These are phyloP conservation scores for Hypoxylon perforatum DNA, from an alignment of 495 filamentous ascomycete genomes.

Conservation along the genomic window DNA sequence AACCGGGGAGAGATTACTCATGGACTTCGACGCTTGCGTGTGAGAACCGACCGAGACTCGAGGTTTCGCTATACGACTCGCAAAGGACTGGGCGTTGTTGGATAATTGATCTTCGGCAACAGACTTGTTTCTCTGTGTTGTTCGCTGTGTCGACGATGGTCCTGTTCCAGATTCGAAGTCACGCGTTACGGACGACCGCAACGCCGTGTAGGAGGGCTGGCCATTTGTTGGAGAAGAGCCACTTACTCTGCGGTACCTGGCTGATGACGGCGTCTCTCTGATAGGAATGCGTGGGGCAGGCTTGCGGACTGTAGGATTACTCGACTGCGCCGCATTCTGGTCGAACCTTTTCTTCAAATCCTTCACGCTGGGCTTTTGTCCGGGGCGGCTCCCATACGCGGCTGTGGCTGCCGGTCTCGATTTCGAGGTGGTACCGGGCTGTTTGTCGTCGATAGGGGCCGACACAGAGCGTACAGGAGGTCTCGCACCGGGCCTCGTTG, in stretches of 20 bases:
- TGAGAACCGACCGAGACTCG: slow-evolving; percentile 51
- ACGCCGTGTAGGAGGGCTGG: slow-evolving; percentile 47
- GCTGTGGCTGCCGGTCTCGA: slow-evolving; percentile 44
- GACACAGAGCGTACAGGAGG: slow-evolving; percentile 59
- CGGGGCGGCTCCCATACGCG: slow-evolving; percentile 37
- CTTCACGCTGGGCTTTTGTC: slow-evolving; percentile 61
- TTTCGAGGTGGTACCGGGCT: slow-evolving; percentile 41
- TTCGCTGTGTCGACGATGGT: slow-evolving; percentile 41
- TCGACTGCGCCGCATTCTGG: slow-evolving; percentile 46
- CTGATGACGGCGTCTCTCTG: slow-evolving; percentile 45
- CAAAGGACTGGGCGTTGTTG: slow-evolving; percentile 62
- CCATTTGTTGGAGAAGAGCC: slow-evolving; percentile 46
- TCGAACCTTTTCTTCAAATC: slow-evolving; percentile 67
- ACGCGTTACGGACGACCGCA: slow-evolving; percentile 50
- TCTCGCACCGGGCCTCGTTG: slow-evolving; percentile 41
- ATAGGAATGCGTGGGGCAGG: slow-evolving; percentile 44
- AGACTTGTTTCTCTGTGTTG: slow-evolving; percentile 54
- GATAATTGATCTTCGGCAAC: slow-evolving; percentile 57
- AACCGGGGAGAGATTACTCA: slow-evolving; percentile 55
- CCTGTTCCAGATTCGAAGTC: slow-evolving; percentile 45
- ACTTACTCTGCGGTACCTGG: slow-evolving; percentile 40
- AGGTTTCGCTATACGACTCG: slow-evolving; percentile 61
- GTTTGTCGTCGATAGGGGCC: slow-evolving; percentile 58
- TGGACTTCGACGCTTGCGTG: slow-evolving; percentile 57
- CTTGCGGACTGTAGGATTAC: slow-evolving; percentile 46